Conservation (phyloP, 1,284 basidiomycete genomes). For the Sanghuangporus weigelae region DNA sequence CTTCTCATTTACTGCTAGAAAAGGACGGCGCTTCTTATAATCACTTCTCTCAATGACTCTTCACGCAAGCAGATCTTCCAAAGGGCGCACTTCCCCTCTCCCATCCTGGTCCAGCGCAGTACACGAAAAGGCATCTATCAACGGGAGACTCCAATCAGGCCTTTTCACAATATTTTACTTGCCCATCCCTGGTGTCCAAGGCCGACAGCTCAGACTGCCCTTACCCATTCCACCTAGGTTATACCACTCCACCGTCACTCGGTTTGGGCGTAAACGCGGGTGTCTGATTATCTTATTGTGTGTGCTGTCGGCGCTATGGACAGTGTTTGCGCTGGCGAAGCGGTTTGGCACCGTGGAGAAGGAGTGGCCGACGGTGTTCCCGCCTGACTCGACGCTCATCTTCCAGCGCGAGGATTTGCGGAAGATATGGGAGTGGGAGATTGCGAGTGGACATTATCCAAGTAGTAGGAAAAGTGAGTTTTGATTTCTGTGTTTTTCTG, state of each 20-base stretch:
- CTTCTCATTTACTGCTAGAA: background rate
- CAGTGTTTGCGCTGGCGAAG: slow-evolving; percentile 54
- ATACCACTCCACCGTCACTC: slow-evolving; percentile 51
- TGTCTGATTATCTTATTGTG: slow-evolving; percentile 44
- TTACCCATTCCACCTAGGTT: slow-evolving; percentile 62
- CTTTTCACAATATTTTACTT: slow-evolving; percentile 60
- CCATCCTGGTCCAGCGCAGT: slow-evolving; percentile 58
- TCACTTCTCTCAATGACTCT: slow-evolving; percentile 41
- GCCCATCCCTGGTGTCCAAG: slow-evolving; percentile 52
- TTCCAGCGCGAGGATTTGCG: slow-evolving; percentile 73
- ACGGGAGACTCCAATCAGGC: slow-evolving; percentile 38
- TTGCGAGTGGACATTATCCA: slow-evolving; percentile 87
- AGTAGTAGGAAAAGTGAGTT: slow-evolving; percentile 67
- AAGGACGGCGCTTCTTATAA: background rate
- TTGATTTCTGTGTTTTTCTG: background rate
- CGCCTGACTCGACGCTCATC: slow-evolving; percentile 70
- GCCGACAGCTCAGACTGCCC: slow-evolving; percentile 45
- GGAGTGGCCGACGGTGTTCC: slow-evolving; percentile 67
- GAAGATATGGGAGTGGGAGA: slow-evolving; percentile 91
- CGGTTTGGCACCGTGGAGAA: slow-evolving; percentile 51
- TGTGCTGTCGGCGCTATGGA: slow-evolving; percentile 44
- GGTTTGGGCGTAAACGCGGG: slow-evolving; percentile 53
- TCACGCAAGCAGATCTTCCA: slow-evolving; percentile 26
- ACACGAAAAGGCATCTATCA: slow-evolving; percentile 51
- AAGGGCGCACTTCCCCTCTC: slow-evolving; percentile 41